Conservation (phyloP, 306 rosid genomes). For the Prunus kanzakura region DNA sequence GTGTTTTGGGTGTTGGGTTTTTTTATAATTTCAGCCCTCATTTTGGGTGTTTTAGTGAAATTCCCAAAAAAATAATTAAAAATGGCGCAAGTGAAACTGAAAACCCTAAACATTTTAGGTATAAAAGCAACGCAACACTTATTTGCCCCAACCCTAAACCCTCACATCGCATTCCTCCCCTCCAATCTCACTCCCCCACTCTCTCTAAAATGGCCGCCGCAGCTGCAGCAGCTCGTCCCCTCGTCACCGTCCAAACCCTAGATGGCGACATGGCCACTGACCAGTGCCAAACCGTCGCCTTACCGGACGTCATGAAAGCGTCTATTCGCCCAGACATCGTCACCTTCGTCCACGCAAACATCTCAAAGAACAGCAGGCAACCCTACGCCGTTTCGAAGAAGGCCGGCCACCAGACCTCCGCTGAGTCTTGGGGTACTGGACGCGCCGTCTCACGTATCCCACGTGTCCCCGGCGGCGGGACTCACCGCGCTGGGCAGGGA, state of each 20-base stretch:
- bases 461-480: conserved; percentile 88
- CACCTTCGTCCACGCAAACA: conserved; percentile 61
- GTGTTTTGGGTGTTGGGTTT: no score
- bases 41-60: no score
- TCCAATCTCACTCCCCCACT: background rate
- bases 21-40: no score
- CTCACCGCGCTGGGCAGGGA: conserved; percentile 90
- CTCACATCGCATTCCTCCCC: background rate
- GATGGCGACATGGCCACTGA: conserved; percentile 83
- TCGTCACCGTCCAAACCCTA: conserved; percentile 61
- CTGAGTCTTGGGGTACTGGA: conserved; percentile 92
- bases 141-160: conserved; percentile 34
- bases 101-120: conserved; percentile 2
- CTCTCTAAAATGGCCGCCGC: conserved; percentile 54
- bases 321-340: conserved; percentile 79
- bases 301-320: conserved; percentile 76
- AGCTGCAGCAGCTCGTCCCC: conserved; percentile 65
- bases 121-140: background rate
- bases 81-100: background rate
- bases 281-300: conserved; percentile 30
- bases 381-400: conserved; percentile 72
- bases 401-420: conserved; percentile 90
- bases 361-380: conserved; percentile 67
- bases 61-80: background rate
- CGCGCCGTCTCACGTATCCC: conserved; percentile 94